Conservation (phyloP, 2,329 filamentous ascomycete genomes). For the Chaetomium sp. region DNA sequence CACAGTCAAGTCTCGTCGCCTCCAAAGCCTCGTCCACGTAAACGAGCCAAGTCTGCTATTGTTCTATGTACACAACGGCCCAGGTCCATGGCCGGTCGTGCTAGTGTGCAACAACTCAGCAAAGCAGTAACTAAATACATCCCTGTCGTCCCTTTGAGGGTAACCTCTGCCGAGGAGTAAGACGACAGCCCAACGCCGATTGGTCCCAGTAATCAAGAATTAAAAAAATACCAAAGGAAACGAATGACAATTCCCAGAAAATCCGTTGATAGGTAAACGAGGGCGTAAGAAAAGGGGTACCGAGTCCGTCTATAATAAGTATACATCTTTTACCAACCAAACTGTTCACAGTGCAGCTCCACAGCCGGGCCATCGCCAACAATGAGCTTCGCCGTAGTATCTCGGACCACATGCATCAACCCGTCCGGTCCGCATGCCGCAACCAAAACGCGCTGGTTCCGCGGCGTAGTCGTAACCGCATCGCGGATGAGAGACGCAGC, state of each 20-base stretch:
- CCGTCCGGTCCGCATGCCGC: conserved; percentile 52
- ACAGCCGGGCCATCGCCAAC: conserved; percentile 49
- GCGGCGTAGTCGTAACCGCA: conserved; percentile 41
- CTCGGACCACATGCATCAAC: conserved; percentile 49
- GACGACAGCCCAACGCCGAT: background rate
- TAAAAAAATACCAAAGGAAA: background rate
- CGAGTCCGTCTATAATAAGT: background rate
- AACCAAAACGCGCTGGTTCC: conserved; percentile 47
- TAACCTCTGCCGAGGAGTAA: background rate
- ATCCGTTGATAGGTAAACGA: background rate
- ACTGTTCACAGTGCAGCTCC: conserved; percentile 55
- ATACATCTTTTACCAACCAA: conserved; percentile 44
- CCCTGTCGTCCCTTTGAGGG: background rate
- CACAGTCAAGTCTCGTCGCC: too few species aligned
- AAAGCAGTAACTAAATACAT: background rate
- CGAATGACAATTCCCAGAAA: background rate
- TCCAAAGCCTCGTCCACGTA: background rate
- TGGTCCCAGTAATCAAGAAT: background rate
- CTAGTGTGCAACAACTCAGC: background rate
- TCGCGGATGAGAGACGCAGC: conserved; percentile 43
- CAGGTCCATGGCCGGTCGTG: background rate
- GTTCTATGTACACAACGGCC: background rate
- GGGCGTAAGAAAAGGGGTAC: background rate
- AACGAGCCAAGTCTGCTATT: background rate
- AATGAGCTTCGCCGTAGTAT: conserved; percentile 49